Conservation (phyloP, 2,329 filamentous ascomycete species). For the Ambrosiella xylebori region DNA sequence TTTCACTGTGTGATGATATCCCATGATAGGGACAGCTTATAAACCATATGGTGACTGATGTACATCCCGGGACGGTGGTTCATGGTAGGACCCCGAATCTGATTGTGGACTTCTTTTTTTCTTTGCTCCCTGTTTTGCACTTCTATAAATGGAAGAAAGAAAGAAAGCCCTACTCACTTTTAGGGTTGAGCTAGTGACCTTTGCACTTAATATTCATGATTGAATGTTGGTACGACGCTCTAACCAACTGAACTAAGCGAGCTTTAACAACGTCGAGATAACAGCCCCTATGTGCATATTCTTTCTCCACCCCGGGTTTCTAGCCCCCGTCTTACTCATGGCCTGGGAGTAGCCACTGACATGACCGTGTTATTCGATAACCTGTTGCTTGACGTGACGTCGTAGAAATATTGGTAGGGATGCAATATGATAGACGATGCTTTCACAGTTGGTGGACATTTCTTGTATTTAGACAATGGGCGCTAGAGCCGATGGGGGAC, state of each 20-base stretch:
- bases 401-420: no score
- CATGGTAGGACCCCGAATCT: slow-evolving; percentile 11
- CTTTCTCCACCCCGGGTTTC: neutral
- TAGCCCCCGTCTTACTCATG: neutral
- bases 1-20: slow-evolving; percentile 10
- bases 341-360: neutral
- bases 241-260: slow-evolving; percentile 11
- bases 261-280: neutral
- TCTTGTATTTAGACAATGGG: neutral
- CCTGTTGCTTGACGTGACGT: no score
- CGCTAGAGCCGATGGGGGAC: no score
- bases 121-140: neutral
- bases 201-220: slow-evolving; percentile 8
- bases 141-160: neutral
- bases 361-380: neutral
- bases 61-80: slow-evolving; percentile 11
- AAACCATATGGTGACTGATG: slow-evolving; percentile 9
- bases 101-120: slow-evolving; percentile 6
- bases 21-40: slow-evolving; percentile 13
- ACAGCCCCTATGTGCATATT: neutral
- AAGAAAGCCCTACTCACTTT: slow-evolving; percentile 7
- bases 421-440: no score
- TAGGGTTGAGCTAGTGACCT: slow-evolving; percentile 11
- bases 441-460: neutral
- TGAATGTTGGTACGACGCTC: slow-evolving; percentile 10